These are phyloP conservation scores for Sedum album DNA, from an alignment of 164 flowering plant species.

Conservation along the genomic window DNA sequence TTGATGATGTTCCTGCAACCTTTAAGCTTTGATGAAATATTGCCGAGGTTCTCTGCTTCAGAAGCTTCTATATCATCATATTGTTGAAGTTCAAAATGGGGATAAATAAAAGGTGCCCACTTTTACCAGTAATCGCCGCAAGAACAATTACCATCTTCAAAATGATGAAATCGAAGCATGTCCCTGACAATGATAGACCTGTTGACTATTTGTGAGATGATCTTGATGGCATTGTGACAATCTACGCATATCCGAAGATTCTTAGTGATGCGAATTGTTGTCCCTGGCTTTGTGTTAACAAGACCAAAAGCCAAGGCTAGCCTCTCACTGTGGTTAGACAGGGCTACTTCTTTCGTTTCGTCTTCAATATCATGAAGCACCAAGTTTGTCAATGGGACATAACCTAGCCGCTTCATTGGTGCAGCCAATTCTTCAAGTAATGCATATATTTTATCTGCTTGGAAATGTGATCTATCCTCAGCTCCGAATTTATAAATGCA, in stretches of 20 bases:
- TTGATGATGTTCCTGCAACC: background rate
- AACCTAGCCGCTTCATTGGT: conserved; percentile 21
- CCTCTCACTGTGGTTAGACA: conserved; percentile 31
- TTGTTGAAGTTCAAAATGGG: background rate
- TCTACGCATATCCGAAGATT: conserved; percentile 31
- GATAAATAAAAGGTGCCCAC: too few relatives aligned
- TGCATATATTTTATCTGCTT: conserved; percentile 17
- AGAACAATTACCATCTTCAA: conserved; percentile 21
- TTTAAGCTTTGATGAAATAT: background rate
- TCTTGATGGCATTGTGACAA: conserved; percentile 26
- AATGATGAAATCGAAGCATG: conserved; percentile 21
- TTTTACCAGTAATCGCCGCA: conserved; percentile 29
- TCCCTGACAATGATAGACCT: conserved; percentile 15
- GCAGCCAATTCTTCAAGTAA: conserved; percentile 15
- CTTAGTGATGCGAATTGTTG: conserved; percentile 17
- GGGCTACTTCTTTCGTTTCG: conserved; percentile 24
- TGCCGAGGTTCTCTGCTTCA: too few relatives aligned
- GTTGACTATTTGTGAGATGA: conserved; percentile 22
- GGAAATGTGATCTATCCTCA: conserved; percentile 23
- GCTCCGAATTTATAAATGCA: conserved; percentile 19
- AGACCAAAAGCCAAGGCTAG: conserved; percentile 31
- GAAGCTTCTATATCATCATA: background rate
- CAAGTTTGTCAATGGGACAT: conserved; percentile 22
- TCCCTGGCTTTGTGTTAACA: conserved; percentile 19
- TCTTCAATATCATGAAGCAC: conserved; percentile 32